Conservation (phyloP, 345 rosid genomes). For the Rhizophora apiculata region DNA sequence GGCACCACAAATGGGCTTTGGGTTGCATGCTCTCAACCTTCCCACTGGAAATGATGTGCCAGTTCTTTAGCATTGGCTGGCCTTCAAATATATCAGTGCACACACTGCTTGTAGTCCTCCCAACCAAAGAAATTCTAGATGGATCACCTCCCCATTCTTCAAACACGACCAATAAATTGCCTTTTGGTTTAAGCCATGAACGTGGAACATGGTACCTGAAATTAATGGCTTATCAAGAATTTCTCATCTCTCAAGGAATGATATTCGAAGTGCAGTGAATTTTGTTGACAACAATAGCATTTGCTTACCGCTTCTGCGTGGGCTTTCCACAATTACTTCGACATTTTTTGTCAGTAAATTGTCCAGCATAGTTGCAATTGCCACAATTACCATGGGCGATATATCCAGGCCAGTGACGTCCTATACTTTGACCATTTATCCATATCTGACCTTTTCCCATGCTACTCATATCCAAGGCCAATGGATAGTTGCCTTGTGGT, state of each 20-base stretch:
- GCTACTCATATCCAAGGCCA: slow-evolving; percentile 72
- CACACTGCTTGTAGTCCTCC: slow-evolving; percentile 33
- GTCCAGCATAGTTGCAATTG: slow-evolving; percentile 25
- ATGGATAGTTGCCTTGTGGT: slow-evolving; percentile 61
- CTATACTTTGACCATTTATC: slow-evolving; percentile 85
- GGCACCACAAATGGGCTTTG: slow-evolving; percentile 28
- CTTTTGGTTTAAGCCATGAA: slow-evolving; percentile 39
- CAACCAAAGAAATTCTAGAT: slow-evolving; percentile 26
- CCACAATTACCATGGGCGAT: slow-evolving; percentile 23
- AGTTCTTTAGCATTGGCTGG: slow-evolving; percentile 23
- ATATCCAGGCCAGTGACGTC: slow-evolving; percentile 52
- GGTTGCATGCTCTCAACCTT: slow-evolving; percentile 17
- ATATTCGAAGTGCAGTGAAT: background rate
- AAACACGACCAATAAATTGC: slow-evolving; percentile 34
- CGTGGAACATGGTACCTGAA: slow-evolving; percentile 50
- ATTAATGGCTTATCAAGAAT: background rate
- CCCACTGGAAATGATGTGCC: slow-evolving; percentile 11
- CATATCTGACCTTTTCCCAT: slow-evolving; percentile 59
- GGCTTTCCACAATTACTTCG: slow-evolving; percentile 25
- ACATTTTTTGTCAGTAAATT: slow-evolving; percentile 22
- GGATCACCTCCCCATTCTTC: slow-evolving; percentile 47
- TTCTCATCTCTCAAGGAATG: background rate
- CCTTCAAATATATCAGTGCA: slow-evolving; percentile 27
- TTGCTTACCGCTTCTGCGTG: slow-evolving; percentile 21
- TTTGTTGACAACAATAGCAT: background rate